Percentiles rank a stretch among this genome's conserved stretches.
Conservation (phyloP, 1,139 yeast species). For the Candida neerlandica region DNA sequence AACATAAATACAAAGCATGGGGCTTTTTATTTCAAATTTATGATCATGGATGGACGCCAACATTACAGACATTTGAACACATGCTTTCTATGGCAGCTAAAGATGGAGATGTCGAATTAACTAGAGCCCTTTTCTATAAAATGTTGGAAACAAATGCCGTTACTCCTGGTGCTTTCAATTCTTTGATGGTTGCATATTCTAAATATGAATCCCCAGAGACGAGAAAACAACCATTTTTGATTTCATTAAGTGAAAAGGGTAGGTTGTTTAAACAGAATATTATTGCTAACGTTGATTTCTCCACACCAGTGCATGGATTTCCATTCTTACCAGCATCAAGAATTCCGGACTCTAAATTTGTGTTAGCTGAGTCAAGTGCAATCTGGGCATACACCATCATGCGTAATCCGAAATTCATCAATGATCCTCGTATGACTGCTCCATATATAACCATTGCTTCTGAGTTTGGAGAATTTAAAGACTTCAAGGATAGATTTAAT, state of each 20-base stretch:
- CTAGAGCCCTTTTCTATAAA: constrained; percentile 70
- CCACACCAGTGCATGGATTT: constrained; percentile 35
- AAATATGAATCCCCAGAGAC: constrained; percentile 25
- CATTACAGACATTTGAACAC: constrained; percentile 57
- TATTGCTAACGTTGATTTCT: constrained; percentile 29
- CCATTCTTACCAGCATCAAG: constrained; percentile 70
- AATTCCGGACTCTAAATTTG: constrained; percentile 40
- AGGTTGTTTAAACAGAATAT: constrained; percentile 48
- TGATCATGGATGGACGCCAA: constrained; percentile 51
- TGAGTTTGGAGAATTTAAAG: constrained; percentile 49
- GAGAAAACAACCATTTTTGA: constrained; percentile 34
- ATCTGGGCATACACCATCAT: constrained; percentile 60
- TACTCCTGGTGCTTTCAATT: constrained; percentile 48
- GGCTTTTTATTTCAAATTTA: constrained; percentile 70
- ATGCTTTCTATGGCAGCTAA: constrained; percentile 74
- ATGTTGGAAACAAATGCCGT: constrained; percentile 47
- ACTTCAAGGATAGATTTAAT: constrained; percentile 54
- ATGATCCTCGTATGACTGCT: constrained; percentile 43
- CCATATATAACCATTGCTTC: constrained; percentile 58
- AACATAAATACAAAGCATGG: constrained; percentile 69
- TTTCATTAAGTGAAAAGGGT: constrained; percentile 49
- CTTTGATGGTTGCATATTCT: constrained; percentile 59
- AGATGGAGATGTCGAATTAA: constrained; percentile 76
- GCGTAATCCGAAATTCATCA: constrained; percentile 42
- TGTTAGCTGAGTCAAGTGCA: constrained; percentile 79